phyloP scores from a whole-genome alignment of 495 filamentous ascomycete species.

The Hypoxylon crocopeplum region DNA sequence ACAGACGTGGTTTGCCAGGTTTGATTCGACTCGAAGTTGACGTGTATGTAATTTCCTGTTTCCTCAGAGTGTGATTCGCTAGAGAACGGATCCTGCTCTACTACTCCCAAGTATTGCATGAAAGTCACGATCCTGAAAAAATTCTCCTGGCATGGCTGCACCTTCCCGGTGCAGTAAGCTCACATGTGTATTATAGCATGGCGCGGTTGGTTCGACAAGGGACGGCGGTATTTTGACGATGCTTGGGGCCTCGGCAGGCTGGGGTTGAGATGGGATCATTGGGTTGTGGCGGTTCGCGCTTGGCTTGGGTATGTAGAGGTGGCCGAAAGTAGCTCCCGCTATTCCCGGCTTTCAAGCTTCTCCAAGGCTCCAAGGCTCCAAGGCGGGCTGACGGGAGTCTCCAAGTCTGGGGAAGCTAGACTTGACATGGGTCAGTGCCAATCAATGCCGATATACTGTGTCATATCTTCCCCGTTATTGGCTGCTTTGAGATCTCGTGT shows the following conservation, averaged over 20 bases:
- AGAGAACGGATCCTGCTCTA: neutral
- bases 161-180: slow-evolving; percentile 23
- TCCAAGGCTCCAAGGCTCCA: slow-evolving; percentile 20
- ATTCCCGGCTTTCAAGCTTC: slow-evolving; percentile 21
- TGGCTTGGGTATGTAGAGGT: slow-evolving; percentile 1
- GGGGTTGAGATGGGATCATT: slow-evolving; percentile 11
- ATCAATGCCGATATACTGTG: slow-evolving; percentile 8
- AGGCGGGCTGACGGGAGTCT: slow-evolving; percentile 21
- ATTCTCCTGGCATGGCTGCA: slow-evolving; percentile 13
- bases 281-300: slow-evolving; percentile 11
- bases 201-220: neutral
- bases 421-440: slow-evolving; percentile 28
- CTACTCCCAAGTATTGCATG: neutral
- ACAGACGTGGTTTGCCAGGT: neutral
- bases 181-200: slow-evolving; percentile 24
- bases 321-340: slow-evolving; percentile 28
- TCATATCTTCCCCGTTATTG: slow-evolving; percentile 12
- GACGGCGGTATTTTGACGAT: slow-evolving; percentile 13
- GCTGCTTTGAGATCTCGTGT: slow-evolving; percentile 32
- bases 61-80: slow-evolving; percentile 9
- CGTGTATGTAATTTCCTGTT: slow-evolving; percentile 8
- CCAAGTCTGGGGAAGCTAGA: slow-evolving; percentile 29
- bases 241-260: slow-evolving; percentile 26
- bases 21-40: slow-evolving; percentile 1
- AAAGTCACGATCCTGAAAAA: slow-evolving; percentile 14